Evolutionary conservation across 108 stramenopile species (phyloP).

Genomic region (Fragilaria crotonensis): DNA sequence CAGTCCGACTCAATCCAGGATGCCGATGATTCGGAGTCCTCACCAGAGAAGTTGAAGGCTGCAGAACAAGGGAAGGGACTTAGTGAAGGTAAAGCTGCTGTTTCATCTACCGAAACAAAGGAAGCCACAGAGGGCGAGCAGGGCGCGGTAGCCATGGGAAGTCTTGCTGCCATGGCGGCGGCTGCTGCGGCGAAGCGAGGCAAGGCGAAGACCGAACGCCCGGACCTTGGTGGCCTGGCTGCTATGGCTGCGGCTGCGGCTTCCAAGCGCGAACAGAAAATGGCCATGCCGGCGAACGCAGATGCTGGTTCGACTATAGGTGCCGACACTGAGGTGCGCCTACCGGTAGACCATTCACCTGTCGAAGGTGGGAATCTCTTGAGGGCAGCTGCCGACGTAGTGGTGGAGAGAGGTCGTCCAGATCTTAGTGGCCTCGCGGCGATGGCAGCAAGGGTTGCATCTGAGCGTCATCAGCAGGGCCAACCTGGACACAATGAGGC

Average conservation of each 20-base stretch:
- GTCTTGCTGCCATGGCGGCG: conserved; percentile 14
- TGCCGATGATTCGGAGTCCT: not conserved
- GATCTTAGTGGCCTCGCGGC: conserved; percentile 13
- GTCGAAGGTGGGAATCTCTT: not conserved
- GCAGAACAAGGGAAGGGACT: not conserved
- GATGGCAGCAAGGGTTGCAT: conserved; percentile 14
- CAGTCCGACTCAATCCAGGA: not conserved
- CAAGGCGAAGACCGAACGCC: not conserved
- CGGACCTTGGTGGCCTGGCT: conserved; percentile 7
- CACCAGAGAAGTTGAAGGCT: not conserved
- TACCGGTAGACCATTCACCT: not conserved
- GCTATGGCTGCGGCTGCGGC: conserved; percentile 15
- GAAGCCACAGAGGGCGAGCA: conserved; percentile 32
- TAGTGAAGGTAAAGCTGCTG: too few relatives aligned
- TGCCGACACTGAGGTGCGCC: conserved; percentile 1
- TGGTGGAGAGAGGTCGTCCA: too few relatives aligned
- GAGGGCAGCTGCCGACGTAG: too few relatives aligned
- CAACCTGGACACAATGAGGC: conserved; percentile 8
- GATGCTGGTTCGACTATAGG: not conserved
- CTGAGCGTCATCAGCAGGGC: not conserved
- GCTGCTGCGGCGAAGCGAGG: conserved; percentile 4
- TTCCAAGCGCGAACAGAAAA: not conserved
- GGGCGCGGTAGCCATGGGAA: conserved; percentile 20
- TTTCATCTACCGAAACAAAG: not conserved
- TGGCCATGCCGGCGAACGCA: not conserved